Conservation (phyloP, 805 yeast species). For the Vanderwaltozyma tropicalis region DNA sequence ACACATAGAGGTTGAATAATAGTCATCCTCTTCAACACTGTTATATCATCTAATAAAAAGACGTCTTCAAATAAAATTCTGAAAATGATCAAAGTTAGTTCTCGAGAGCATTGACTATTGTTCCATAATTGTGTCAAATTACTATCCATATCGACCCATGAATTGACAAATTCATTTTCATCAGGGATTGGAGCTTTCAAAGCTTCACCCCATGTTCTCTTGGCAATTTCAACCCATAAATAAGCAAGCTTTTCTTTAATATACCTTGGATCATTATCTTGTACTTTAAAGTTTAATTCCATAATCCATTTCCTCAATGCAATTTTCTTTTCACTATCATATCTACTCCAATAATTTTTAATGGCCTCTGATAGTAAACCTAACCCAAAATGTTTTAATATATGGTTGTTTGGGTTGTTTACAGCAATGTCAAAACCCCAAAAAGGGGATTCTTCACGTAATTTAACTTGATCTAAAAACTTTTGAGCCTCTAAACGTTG, state of each 20-base stretch:
- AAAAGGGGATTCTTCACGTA: constrained; percentile 72
- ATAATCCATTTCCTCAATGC: constrained; percentile 79
- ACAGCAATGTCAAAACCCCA: constrained; percentile 86
- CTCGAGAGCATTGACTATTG: constrained; percentile 51
- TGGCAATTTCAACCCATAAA: constrained; percentile 85
- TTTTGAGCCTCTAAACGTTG: constrained; percentile 47
- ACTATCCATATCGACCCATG: constrained; percentile 85
- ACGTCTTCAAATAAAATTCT: constrained; percentile 89
- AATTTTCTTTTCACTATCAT: constrained; percentile 45
- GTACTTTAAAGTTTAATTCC: constrained; percentile 55
- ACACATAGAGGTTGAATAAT: constrained; percentile 74
- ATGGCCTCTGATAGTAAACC: constrained; percentile 69
- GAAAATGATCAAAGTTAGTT: constrained; percentile 64
- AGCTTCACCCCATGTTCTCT: constrained; percentile 80
- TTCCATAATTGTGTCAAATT: constrained; percentile 71
- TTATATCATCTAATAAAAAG: constrained; percentile 82
- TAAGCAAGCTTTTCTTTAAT: constrained; percentile 82
- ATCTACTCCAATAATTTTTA: constrained; percentile 41
- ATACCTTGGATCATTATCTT: constrained; percentile 72
- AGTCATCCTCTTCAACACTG: constrained; percentile 71
- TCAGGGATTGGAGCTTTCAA: constrained; percentile 30
- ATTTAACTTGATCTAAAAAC: constrained; percentile 68
- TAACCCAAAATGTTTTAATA: constrained; percentile 85
- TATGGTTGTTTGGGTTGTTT: constrained; percentile 46
- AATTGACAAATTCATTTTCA: constrained; percentile 40